These are phyloP conservation scores for Solanum piurae DNA, from an alignment of 257 asterid species.

Conservation along the genomic window DNA sequence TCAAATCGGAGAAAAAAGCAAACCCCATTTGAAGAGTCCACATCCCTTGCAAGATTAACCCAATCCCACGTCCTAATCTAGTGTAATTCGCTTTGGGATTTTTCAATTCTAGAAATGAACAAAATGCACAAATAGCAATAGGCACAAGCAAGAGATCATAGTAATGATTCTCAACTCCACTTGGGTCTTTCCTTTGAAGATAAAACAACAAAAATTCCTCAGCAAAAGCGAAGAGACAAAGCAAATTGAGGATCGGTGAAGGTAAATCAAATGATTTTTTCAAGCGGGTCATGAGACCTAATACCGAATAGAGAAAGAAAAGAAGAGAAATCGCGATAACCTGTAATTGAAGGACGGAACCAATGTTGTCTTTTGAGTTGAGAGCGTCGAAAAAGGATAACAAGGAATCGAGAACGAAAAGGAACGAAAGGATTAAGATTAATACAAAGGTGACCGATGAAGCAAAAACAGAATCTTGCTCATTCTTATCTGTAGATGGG, in stretches of 20 bases:
- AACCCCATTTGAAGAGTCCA: conserved; percentile 96
- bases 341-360: conserved; percentile 64
- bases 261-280: conserved; percentile 33
- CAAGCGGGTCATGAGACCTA: conserved; percentile 40
- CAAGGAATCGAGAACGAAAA: conserved; percentile 45
- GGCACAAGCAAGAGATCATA: conserved; percentile 72
- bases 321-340: conserved; percentile 47
- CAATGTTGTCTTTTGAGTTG: conserved; percentile 39
- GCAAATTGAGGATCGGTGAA: conserved; percentile 30
- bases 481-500: conserved; percentile 1
- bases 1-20: conserved; percentile 64
- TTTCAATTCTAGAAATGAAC: conserved; percentile 60
- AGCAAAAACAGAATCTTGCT: conserved; percentile 12
- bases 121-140: conserved; percentile 53
- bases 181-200: conserved; percentile 60
- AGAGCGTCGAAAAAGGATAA: conserved; percentile 65
- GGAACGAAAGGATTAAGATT: conserved; percentile 42
- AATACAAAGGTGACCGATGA: conserved; percentile 45
- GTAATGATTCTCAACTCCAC: conserved; percentile 82
- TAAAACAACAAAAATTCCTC: conserved; percentile 76
- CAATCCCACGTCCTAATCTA: conserved; percentile 61
- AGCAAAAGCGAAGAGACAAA: conserved; percentile 62
- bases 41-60: conserved; percentile 66
- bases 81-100: conserved; percentile 41
- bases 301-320: conserved; percentile 46